Evolutionary conservation across 768 basidiomycete genomes (phyloP), one percentile per base, ranked within the genome.

Genomic region (Termitomyces sp.): DNA sequence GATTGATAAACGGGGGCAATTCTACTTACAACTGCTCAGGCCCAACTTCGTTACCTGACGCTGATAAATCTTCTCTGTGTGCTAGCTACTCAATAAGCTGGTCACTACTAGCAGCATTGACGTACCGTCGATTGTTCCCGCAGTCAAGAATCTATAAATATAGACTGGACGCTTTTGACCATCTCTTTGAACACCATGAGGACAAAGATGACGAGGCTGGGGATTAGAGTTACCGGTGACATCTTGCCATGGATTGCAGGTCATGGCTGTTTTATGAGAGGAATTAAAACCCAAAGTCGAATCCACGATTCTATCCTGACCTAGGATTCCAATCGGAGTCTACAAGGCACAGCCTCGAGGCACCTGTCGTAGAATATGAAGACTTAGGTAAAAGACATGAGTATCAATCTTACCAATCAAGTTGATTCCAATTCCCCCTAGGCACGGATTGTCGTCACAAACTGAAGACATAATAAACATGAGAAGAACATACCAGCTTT

Each of bases 321-420:
- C 91, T 92, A 40, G 94, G 94, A 74, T 96, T 96, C 94, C 94
- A 97, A 69, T 96, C 94, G 20, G 89, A 91, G 72, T 97, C 95
- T 43, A 96, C 79, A 52, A 96, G 80, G 63, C 92, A 89, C 45
- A 97, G 74, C 45, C 96, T 80, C 31, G 95, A 97, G 11, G 89
- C 96, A 40, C 83, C 82, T 83, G 60, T n/a, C 43, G 5, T 56
- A 38, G 32, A 42, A 57, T 9, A 56, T 46, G 36, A 48, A 11
- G 14, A 52, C 20, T 17, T 46, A 47, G 37, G 54, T 37, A 12
- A 42, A 54, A 31, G 15, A 32, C 25, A 34, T 20, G 46, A n/a
- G 14, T 32, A 36, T 38, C 3, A 59, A n/a, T 11, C 25, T 48
- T 66, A 82, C 96, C 96, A 43, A 92, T 92, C 46, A 93, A 81